Evolutionary conservation across 768 basidiomycete species (phyloP), one percentile per base, ranked within the genome.

Genomic region (Trametes punicea): DNA sequence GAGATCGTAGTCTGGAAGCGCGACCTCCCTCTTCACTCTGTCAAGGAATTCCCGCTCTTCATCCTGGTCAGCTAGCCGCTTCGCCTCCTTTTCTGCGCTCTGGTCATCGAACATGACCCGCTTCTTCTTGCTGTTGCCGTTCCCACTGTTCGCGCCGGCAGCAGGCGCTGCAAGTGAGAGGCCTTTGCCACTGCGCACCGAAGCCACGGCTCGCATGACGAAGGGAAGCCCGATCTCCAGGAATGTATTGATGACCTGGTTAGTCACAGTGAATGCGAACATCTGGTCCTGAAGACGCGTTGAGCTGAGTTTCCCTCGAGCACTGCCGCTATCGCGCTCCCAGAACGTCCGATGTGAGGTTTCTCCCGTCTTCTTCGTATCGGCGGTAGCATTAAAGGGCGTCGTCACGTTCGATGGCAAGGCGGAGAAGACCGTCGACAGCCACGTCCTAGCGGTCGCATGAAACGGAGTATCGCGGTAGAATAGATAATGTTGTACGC

Each of bases 261-360:
- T 91, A 20, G 93, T 96, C 0, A 95, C 93, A 20, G 84, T 85
- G 66, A 85, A 92, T 15, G 95, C 94, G 65, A 97, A 95, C 82
- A 98, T 88, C 75, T 98, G 93, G 38, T 89, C 87, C 69, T 87
- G 81, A 51, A 98, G 74, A 54, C 96, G 77, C 44, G 76, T 76
- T 7, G 87, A 81, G 57, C 84, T 83, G 16, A 89, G 70, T 66
- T 86, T 88, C 58, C 75, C 71, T 42, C 80, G 75, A 30, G 81
- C 83, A 51, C 70, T 78, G 8, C 64, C 65, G 20, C 69, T 69
- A 64, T 85, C 80, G 21, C 75, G 72, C 55, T 84, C 80, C 81
- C 86, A 88, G 20, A 81, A 62, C 45, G 57, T 45, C 18, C 48
- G 47, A 61, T 61, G 56, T 31, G 62, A 20, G 38, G 29, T 20